Conservation (phyloP, 768 basidiomycete species). For the Leccinum incarnatum region DNA sequence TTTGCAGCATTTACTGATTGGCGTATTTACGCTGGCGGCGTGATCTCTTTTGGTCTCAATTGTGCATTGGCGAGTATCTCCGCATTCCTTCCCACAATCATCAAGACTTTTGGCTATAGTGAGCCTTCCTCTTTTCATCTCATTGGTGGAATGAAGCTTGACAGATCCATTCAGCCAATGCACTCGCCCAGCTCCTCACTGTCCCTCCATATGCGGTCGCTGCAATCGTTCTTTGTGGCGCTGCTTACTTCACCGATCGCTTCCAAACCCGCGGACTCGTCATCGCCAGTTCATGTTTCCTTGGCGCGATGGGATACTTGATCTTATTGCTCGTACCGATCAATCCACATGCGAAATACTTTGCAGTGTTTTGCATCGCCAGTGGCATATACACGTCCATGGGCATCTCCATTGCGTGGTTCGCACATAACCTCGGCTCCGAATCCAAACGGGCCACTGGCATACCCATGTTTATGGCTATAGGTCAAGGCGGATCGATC, state of each 20-base stretch:
- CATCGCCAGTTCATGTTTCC: constrained; percentile 28
- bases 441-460: constrained; percentile 77
- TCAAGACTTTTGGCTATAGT: constrained; percentile 72
- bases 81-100: constrained; percentile 82
- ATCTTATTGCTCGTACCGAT: constrained; percentile 52
- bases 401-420: constrained; percentile 75
- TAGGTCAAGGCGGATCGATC: constrained; percentile 74
- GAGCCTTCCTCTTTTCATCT: constrained; percentile 23
- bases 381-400: constrained; percentile 77
- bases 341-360: constrained; percentile 67
- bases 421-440: constrained; percentile 73
- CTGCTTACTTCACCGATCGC: constrained; percentile 64
- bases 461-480: constrained; percentile 76
- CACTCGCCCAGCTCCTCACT: constrained; percentile 64
- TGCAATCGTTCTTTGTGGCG: constrained; percentile 55
- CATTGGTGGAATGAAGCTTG: neutral
- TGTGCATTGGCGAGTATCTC: constrained; percentile 73
- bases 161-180: neutral
- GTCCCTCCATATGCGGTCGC: constrained; percentile 80
- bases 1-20: constrained; percentile 65
- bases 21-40: constrained; percentile 64
- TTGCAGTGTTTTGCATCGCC: constrained; percentile 75
- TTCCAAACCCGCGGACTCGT: constrained; percentile 56
- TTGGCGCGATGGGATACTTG: constrained; percentile 50
- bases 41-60: constrained; percentile 78